Conservation (phyloP, 345 rosid genomes). For the Acer yangbiense region DNA sequence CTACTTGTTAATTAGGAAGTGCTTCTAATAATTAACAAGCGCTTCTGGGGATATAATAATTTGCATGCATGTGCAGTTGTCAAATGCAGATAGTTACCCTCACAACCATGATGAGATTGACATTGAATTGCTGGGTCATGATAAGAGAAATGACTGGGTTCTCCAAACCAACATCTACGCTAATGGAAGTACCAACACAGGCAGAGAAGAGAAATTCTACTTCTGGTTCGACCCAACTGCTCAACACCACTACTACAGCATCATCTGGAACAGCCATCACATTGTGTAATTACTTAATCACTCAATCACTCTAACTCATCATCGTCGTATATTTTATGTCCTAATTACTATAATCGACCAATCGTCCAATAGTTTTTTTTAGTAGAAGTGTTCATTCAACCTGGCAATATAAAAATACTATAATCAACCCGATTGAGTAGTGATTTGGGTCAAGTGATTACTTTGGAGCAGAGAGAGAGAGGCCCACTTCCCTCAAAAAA, state of each 20-base stretch:
- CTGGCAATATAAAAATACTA: no score
- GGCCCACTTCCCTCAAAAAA: no score
- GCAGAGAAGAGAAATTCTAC: constrained; percentile 92
- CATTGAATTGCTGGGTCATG: constrained; percentile 81
- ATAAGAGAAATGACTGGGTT: constrained; percentile 76
- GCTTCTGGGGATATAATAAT: background rate
- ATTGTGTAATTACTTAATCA: constrained; percentile 67
- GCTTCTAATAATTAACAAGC: background rate
- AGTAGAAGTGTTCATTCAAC: no score
- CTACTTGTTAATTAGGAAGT: background rate
- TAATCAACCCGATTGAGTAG: no score
- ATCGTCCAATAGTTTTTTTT: no score
- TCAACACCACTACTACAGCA: constrained; percentile 71
- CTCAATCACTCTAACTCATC: constrained; percentile 25
- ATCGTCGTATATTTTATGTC: background rate
- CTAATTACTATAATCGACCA: no score
- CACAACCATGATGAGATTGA: constrained; percentile 92
- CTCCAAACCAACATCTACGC: constrained; percentile 85
- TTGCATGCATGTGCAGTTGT: constrained; percentile 45
- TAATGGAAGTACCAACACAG: constrained; percentile 70
- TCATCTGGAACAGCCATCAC: constrained; percentile 88
- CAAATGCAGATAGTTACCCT: constrained; percentile 68
- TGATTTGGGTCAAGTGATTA: no score
- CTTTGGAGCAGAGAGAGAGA: no score
- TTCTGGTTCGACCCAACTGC: constrained; percentile 91